These are phyloP conservation scores for Sugiyamaella qingdaonensis DNA, from an alignment of 805 yeast species.

Conservation along the genomic window DNA sequence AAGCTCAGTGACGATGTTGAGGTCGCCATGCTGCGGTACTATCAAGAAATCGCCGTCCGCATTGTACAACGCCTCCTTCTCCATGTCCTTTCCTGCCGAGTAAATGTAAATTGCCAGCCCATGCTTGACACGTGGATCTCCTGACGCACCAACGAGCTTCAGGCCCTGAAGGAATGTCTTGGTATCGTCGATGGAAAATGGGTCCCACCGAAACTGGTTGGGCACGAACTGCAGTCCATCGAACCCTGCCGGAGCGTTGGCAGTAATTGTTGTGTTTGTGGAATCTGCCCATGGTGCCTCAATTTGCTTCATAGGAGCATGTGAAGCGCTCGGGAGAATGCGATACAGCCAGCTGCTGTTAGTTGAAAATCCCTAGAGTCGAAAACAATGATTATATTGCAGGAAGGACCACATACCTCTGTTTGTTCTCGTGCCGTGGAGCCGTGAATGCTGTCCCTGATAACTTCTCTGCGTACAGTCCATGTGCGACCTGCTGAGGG, in stretches of 20 bases:
- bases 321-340: constrained; percentile 25
- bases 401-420: constrained; percentile 8
- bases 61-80: constrained; percentile 23
- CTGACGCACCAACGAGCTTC: constrained; percentile 24
- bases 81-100: constrained; percentile 24
- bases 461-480: constrained; percentile 29
- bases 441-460: constrained; percentile 32
- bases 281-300: constrained; percentile 8
- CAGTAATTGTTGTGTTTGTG: not conserved
- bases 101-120: constrained; percentile 26
- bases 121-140: constrained; percentile 21
- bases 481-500: constrained; percentile 24
- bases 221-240: constrained; percentile 19
- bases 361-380: not conserved
- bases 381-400: too few species aligned
- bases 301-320: constrained; percentile 16
- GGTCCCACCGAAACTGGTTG: constrained; percentile 27
- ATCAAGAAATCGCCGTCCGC: constrained; percentile 29
- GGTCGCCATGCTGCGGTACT: constrained; percentile 27
- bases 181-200: constrained; percentile 19
- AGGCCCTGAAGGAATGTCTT: constrained; percentile 22
- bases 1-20: constrained; percentile 28
- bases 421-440: constrained; percentile 26
- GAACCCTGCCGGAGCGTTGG: constrained; percentile 5
- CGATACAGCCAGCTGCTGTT: constrained; percentile 23